A percentile compares a stretch with the other conserved stretches of the same genome.
Conservation (phyloP, 139 green algal genomes). For the Eudorina sp. region DNA sequence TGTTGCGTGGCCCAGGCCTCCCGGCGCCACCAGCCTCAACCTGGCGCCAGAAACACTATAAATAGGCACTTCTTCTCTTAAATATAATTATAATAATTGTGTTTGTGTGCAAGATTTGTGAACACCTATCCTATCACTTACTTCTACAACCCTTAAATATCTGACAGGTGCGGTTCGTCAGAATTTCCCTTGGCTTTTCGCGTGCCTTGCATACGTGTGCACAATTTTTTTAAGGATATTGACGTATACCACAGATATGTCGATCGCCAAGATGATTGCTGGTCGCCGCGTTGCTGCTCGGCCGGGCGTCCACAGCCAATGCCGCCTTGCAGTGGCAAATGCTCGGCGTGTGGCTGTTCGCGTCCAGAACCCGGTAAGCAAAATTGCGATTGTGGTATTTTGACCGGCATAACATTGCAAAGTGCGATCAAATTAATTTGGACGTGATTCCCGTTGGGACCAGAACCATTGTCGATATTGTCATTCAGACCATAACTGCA, state of each 20-base stretch:
- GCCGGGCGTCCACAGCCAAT: not conserved
- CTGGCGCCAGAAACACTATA: not conserved
- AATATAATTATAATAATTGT: not conserved
- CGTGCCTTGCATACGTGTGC: too few species aligned
- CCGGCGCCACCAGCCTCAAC: not conserved
- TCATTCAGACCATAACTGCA: not conserved
- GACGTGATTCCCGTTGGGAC: not conserved
- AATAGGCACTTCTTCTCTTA: not conserved
- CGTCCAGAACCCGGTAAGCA: not conserved
- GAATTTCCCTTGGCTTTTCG: too few species aligned
- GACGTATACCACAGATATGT: not conserved
- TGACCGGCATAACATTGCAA: not conserved
- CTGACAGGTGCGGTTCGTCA: not conserved
- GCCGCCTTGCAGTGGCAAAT: not conserved
- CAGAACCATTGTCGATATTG: not conserved
- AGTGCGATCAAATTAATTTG: not conserved
- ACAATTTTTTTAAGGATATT: not conserved
- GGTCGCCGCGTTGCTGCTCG: not conserved
- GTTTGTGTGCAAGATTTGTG: not conserved
- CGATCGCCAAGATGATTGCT: conserved; percentile 2
- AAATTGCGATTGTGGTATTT: not conserved
- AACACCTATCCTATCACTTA: not conserved
- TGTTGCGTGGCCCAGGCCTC: not conserved
- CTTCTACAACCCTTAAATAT: not conserved
- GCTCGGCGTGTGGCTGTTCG: not conserved